Percentiles rank a stretch among this genome's conserved stretches.
phyloP scores from a whole-genome alignment of 1,284 basidiomycete species.

The Apiotrichum brassicae region DNA sequence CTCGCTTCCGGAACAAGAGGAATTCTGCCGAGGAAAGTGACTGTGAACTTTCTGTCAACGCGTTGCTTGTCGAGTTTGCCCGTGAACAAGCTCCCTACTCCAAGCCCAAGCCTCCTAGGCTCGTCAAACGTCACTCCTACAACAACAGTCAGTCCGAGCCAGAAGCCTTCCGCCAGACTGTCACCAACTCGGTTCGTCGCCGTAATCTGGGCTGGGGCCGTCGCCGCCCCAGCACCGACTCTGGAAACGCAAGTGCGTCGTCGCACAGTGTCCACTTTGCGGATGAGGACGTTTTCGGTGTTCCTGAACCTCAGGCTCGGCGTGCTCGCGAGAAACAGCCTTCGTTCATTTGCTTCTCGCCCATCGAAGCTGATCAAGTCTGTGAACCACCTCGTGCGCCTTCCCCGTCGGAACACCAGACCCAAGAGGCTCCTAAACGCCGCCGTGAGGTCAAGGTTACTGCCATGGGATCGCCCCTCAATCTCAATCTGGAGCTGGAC shows the following conservation, averaged over 20 bases:
- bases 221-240: conserved; percentile 24
- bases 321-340: background rate
- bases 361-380: too few relatives aligned
- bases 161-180: conserved; percentile 12
- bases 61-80: conserved; percentile 30
- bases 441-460: background rate
- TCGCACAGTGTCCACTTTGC: background rate
- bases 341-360: background rate
- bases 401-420: too few relatives aligned
- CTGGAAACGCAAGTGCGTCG: background rate
- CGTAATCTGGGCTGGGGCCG: conserved; percentile 38
- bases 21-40: conserved; percentile 16
- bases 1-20: conserved; percentile 18
- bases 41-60: conserved; percentile 11
- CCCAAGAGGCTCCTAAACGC: too few relatives aligned
- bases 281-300: background rate
- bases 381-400: too few relatives aligned
- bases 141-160: conserved; percentile 3
- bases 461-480: background rate
- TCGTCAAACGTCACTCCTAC: conserved; percentile 6
- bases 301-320: background rate
- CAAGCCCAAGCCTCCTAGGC: conserved; percentile 1
- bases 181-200: conserved; percentile 25
- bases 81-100: conserved; percentile 11
- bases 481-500: background rate